A percentile compares a stretch with the other conserved stretches of the same genome.
Conservation (phyloP, 2,329 filamentous ascomycete genomes). For the Fusarium palustre region DNA sequence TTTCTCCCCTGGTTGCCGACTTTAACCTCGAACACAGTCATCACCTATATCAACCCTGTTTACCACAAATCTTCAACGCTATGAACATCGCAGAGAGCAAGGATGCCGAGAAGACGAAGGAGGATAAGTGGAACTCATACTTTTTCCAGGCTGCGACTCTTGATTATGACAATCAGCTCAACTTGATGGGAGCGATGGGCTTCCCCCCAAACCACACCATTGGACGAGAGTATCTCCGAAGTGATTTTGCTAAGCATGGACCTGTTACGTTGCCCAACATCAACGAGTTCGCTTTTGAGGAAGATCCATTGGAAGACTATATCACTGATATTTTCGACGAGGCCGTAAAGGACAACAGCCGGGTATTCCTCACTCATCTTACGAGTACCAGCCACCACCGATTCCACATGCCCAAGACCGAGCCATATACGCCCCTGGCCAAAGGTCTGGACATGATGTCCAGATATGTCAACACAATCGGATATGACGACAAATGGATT, state of each 20-base stretch:
- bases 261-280: slow-evolving; percentile 48
- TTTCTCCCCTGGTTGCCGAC: slow-evolving; percentile 56
- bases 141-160: slow-evolving; percentile 52
- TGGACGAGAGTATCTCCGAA: slow-evolving; percentile 48
- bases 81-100: slow-evolving; percentile 46
- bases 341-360: slow-evolving; percentile 48
- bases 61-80: slow-evolving; percentile 55
- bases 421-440: slow-evolving; percentile 46
- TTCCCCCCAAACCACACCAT: slow-evolving; percentile 47
- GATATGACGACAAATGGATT: slow-evolving; percentile 51
- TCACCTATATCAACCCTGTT: slow-evolving; percentile 59
- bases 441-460: slow-evolving; percentile 49
- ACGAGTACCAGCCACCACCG: slow-evolving; percentile 54
- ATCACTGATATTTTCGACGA: slow-evolving; percentile 50
- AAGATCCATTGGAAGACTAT: slow-evolving; percentile 50
- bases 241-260: slow-evolving; percentile 48
- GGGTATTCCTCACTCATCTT: slow-evolving; percentile 52
- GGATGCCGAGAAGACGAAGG: slow-evolving; percentile 7
- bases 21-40: slow-evolving; percentile 57
- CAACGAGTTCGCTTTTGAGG: slow-evolving; percentile 53
- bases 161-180: slow-evolving; percentile 51
- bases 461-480: slow-evolving; percentile 49
- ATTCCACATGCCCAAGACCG: slow-evolving; percentile 48
- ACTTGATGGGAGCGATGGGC: slow-evolving; percentile 49
- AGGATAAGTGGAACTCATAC: slow-evolving; percentile 49